Conservation (phyloP, 768 basidiomycete genomes). For the Kwoniella sp. region DNA sequence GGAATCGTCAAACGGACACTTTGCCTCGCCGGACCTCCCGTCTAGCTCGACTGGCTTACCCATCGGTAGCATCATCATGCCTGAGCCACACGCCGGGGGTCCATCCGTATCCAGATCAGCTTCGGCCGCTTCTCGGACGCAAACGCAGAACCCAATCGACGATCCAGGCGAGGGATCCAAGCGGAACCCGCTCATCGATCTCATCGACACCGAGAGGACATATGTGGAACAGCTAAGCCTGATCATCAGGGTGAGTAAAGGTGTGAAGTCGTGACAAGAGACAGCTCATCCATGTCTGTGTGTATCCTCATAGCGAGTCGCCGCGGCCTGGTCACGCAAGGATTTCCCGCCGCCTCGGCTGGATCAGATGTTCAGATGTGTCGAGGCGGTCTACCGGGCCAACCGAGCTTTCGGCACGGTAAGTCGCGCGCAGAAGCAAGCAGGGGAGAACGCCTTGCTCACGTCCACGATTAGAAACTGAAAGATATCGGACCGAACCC, state of each 20-base stretch:
- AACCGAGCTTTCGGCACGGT: constrained; percentile 77
- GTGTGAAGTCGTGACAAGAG: background rate
- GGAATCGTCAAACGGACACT: constrained; percentile 3
- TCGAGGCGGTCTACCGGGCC: constrained; percentile 88
- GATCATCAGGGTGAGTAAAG: constrained; percentile 75
- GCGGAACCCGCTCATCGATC: constrained; percentile 76
- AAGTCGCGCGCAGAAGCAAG: constrained; percentile 30
- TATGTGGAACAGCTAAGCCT: constrained; percentile 88
- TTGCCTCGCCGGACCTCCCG: background rate
- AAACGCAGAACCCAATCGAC: background rate
- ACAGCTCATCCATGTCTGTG: background rate
- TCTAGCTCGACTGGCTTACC: background rate
- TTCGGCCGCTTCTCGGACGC: background rate
- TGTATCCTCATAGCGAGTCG: constrained; percentile 66
- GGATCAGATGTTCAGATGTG: constrained; percentile 87
- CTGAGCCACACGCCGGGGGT: constrained; percentile 10
- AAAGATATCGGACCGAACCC: constrained; percentile 91
- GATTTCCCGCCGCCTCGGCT: constrained; percentile 90
- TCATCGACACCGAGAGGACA: constrained; percentile 85
- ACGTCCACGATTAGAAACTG: constrained; percentile 61
- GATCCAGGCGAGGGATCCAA: constrained; percentile 19
- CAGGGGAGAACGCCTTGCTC: background rate
- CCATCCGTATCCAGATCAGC: constrained; percentile 9
- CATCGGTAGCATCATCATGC: constrained; percentile 13
- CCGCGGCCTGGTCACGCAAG: constrained; percentile 92